phyloP scores from a whole-genome alignment of 148 eudicot species.

The Selenicereus undatus region DNA sequence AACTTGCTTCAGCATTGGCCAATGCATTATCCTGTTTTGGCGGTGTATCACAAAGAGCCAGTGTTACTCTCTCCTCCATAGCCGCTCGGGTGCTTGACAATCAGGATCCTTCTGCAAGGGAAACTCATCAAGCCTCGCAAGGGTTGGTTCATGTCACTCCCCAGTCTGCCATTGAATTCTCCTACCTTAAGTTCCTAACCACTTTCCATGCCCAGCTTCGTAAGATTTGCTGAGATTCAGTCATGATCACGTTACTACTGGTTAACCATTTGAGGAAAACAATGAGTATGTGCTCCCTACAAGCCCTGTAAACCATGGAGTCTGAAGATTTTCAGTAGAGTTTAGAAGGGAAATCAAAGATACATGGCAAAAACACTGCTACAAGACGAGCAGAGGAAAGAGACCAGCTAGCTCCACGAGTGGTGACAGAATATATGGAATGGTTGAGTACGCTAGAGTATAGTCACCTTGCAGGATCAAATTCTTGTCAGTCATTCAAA shows the following conservation, averaged over 20 bases:
- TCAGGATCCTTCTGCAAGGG: no score
- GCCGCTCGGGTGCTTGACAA: no score
- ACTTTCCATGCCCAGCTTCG: no score
- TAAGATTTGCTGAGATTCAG: constrained; percentile 6
- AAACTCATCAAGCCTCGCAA: no score
- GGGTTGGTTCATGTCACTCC: constrained; percentile 38
- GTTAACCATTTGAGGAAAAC: constrained; percentile 21
- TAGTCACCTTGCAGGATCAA: no score
- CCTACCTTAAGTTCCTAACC: constrained; percentile 11
- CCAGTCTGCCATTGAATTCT: constrained; percentile 35
- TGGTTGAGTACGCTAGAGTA: constrained; percentile 39
- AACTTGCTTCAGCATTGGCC: no score
- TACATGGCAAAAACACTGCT: constrained; percentile 55
- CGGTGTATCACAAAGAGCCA: no score
- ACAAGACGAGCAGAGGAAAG: constrained; percentile 11
- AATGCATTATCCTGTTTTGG: no score
- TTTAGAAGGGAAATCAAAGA: constrained; percentile 29
- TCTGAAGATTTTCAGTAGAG: constrained; percentile 25
- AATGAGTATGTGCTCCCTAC: constrained; percentile 26
- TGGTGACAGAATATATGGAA: constrained; percentile 28
- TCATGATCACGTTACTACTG: neutral
- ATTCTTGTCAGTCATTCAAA: no score
- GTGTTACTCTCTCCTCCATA: no score
- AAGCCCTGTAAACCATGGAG: constrained; percentile 37
- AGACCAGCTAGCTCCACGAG: constrained; percentile 21